Percentiles rank a stretch among this genome's conserved stretches.
These are phyloP conservation scores for Pseudogymnoascus sp. DNA, from an alignment of 2,329 filamentous ascomycete genomes.

Conservation along the genomic window DNA sequence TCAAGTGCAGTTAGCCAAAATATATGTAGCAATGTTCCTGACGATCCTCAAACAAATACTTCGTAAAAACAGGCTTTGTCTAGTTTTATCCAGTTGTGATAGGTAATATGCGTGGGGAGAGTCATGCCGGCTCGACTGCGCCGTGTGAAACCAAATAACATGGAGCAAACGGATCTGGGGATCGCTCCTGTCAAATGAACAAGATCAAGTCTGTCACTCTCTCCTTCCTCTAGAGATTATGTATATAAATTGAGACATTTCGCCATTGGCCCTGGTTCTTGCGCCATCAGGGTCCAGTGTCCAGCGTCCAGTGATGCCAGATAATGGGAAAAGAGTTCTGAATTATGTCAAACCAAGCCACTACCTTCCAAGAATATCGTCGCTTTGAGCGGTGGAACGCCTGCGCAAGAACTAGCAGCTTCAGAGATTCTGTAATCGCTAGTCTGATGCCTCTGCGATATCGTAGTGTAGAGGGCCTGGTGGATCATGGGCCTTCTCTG, in stretches of 20 bases:
- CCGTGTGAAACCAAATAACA: neutral
- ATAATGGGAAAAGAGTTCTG: neutral
- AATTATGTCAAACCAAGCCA: constrained; percentile 2
- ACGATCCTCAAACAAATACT: neutral
- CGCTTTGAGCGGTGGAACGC: constrained; percentile 6
- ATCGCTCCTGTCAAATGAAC: neutral
- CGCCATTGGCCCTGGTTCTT: constrained; percentile 5
- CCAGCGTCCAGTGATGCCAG: neutral
- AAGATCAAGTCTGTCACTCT: neutral
- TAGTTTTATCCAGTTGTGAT: neutral
- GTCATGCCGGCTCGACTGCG: neutral
- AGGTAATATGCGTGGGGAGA: neutral
- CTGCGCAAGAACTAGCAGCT: constrained; percentile 3
- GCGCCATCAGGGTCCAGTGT: constrained; percentile 4
- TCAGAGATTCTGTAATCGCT: neutral
- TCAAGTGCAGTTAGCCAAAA: neutral
- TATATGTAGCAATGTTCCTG: neutral
- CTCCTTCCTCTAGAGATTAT: neutral
- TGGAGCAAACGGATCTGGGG: neutral
- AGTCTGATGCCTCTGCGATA: neutral
- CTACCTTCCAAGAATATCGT: neutral
- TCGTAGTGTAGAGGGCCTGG: constrained; percentile 6
- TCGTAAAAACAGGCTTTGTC: neutral
- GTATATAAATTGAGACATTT: constrained; percentile 7
- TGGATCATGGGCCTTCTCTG: constrained; percentile 2